phyloP scores from a whole-genome alignment of 768 basidiomycete genomes.

The Ramaria rubella region DNA sequence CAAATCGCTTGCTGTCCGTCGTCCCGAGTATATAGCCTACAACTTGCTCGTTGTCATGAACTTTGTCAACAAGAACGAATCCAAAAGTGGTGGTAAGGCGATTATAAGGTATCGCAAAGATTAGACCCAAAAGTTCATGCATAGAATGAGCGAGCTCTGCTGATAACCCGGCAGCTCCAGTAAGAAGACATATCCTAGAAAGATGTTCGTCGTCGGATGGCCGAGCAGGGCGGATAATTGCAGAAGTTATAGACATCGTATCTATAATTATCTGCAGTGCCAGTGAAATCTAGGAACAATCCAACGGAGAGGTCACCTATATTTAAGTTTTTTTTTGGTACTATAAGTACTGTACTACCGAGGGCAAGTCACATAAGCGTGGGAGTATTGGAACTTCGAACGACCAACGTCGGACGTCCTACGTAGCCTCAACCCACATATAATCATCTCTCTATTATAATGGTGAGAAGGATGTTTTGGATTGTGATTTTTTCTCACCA shows the following conservation, averaged over 20 bases:
- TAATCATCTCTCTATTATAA: too few relatives aligned
- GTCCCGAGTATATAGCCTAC: slow-evolving; percentile 72
- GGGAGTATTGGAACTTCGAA: too few relatives aligned
- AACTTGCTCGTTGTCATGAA: slow-evolving; percentile 29
- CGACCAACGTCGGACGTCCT: too few relatives aligned
- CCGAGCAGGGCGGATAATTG: background rate
- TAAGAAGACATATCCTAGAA: slow-evolving; percentile 68
- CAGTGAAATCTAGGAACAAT: too few relatives aligned
- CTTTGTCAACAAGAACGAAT: slow-evolving; percentile 60
- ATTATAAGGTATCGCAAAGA: slow-evolving; percentile 73
- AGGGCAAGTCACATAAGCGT: too few relatives aligned
- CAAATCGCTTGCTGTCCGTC: slow-evolving; percentile 59
- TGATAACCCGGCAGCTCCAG: slow-evolving; percentile 62
- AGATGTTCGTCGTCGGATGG: slow-evolving; percentile 30
- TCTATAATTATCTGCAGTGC: too few relatives aligned
- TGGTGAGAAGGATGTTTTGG: background rate
- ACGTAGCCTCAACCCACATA: too few relatives aligned
- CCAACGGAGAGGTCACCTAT: too few relatives aligned
- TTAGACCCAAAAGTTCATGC: slow-evolving; percentile 59
- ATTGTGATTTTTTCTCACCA: background rate
- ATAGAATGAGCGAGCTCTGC: slow-evolving; percentile 56
- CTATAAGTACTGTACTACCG: too few relatives aligned
- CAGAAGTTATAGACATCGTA: background rate
- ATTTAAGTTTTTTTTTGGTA: too few relatives aligned
- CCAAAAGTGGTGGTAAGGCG: slow-evolving; percentile 56